A percentile compares a stretch with the other conserved stretches of the same genome.
Evolutionary conservation across 345 rosid species (phyloP).

Genomic region (Pugionium dolabratum): DNA sequence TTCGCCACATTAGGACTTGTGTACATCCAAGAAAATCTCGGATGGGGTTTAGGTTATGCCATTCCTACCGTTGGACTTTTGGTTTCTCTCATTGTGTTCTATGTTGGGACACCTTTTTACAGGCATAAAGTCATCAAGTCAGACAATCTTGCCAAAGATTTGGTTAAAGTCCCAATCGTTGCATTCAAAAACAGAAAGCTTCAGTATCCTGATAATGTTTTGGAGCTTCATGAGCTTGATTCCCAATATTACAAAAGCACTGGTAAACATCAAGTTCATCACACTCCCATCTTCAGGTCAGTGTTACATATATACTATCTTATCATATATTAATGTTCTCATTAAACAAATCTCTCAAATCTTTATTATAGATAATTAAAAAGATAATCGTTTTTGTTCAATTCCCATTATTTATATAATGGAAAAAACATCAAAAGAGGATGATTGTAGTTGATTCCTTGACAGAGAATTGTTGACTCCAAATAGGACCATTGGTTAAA

Average conservation of each 20-base stretch:
- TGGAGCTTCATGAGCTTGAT: conserved; percentile 65
- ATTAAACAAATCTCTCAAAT: conserved; percentile 2
- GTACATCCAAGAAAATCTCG: conserved; percentile 84
- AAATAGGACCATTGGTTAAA: conserved; percentile 6
- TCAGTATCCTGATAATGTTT: conserved; percentile 50
- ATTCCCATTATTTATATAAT: not conserved
- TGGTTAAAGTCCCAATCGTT: conserved; percentile 53
- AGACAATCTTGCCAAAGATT: conserved; percentile 63
- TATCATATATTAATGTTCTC: too few relatives aligned
- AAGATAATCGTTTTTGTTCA: not conserved
- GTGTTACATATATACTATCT: not conserved
- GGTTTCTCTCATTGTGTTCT: conserved; percentile 67
- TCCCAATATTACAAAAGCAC: conserved; percentile 51
- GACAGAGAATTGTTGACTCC: conserved; percentile 8
- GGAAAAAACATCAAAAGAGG: not conserved
- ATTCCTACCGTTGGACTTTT: conserved; percentile 75
- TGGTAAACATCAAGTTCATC: conserved; percentile 65
- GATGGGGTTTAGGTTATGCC: conserved; percentile 90
- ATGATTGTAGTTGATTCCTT: conserved; percentile 10
- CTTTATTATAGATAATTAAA: conserved; percentile 21
- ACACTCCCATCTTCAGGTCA: conserved; percentile 69
- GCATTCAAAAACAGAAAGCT: conserved; percentile 67
- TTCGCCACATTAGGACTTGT: conserved; percentile 79
- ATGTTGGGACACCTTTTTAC: conserved; percentile 77
- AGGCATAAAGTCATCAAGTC: conserved; percentile 67